A percentile compares a stretch with the other conserved stretches of the same genome.
Evolutionary conservation across 2,329 filamentous ascomycete species (phyloP).

Genomic region (Aspergillus fructus): DNA sequence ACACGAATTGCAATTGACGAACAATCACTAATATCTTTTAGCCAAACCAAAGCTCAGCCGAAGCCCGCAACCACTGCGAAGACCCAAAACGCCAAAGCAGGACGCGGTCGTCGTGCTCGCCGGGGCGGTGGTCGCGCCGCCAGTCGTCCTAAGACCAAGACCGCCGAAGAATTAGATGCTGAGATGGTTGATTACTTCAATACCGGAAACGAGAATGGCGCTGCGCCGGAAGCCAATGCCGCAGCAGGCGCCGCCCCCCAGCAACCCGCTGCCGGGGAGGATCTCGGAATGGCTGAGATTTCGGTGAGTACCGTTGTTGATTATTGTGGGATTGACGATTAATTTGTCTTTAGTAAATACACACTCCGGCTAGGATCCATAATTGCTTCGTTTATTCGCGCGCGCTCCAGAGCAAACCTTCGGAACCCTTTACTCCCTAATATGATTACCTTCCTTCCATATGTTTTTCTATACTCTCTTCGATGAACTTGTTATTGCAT

Average conservation of each 20-base stretch:
- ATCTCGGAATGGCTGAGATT: constrained; percentile 58
- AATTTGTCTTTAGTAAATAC: constrained; percentile 16
- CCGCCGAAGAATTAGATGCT: constrained; percentile 88
- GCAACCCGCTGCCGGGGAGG: constrained; percentile 50
- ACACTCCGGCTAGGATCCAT: constrained; percentile 9
- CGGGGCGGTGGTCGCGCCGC: constrained; percentile 55
- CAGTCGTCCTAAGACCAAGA: constrained; percentile 76
- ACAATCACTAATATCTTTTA: constrained; percentile 28
- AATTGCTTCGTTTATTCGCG: constrained; percentile 1
- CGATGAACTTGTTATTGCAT: constrained; percentile 2
- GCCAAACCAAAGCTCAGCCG: constrained; percentile 69
- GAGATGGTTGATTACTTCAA: constrained; percentile 96
- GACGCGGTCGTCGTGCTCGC: constrained; percentile 33
- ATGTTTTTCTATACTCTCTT: constrained; percentile 11
- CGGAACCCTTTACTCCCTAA: constrained; percentile 8
- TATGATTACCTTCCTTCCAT: constrained; percentile 9
- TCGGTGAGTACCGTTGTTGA: constrained; percentile 40
- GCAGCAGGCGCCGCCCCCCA: constrained; percentile 48
- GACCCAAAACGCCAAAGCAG: constrained; percentile 50
- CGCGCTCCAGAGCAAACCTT: constrained; percentile 4
- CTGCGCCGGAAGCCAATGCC: constrained; percentile 43
- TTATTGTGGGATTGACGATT: not conserved
- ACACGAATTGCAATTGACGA: not conserved
- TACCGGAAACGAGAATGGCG: constrained; percentile 34
- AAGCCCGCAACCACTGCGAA: constrained; percentile 80